These are phyloP conservation scores for Carex myosuroides DNA, from an alignment of 176 grass and related monocot genomes.

Conservation along the genomic window DNA sequence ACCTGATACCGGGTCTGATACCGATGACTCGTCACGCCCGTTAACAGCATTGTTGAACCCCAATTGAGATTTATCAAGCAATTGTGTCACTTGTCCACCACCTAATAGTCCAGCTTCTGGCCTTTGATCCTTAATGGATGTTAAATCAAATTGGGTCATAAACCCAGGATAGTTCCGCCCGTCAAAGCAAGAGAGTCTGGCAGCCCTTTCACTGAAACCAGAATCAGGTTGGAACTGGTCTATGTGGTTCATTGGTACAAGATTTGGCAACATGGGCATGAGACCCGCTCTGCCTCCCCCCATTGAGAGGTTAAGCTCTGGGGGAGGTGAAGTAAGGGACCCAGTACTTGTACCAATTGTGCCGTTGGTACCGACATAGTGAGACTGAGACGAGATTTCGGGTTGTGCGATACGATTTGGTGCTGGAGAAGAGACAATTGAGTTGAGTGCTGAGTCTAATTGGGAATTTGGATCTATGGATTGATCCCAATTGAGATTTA, in stretches of 20 bases:
- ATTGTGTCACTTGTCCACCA: constrained; percentile 11
- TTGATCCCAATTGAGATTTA: constrained; percentile 90
- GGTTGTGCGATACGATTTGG: constrained; percentile 49
- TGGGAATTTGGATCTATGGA: constrained; percentile 51
- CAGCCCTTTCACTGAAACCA: constrained; percentile 59
- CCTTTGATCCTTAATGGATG: constrained; percentile 20
- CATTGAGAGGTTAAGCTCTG: constrained; percentile 71
- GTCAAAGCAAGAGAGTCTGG: constrained; percentile 60
- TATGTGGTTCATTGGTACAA: constrained; percentile 39
- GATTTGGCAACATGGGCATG: constrained; percentile 44
- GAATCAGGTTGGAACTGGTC: constrained; percentile 71
- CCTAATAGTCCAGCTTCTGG: background rate
- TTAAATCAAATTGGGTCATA: constrained; percentile 39
- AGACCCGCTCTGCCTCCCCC: constrained; percentile 26
- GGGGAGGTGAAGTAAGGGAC: constrained; percentile 45
- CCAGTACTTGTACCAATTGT: background rate
- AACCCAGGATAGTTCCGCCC: constrained; percentile 21
- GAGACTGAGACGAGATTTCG: constrained; percentile 57
- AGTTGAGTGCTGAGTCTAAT: constrained; percentile 43
- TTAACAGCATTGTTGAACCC: constrained; percentile 29
- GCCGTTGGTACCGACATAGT: constrained; percentile 31
- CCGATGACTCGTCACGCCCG: constrained; percentile 63
- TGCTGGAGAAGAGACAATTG: constrained; percentile 57
- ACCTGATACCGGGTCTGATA: constrained; percentile 72
- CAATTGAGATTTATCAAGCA: constrained; percentile 15